A percentile compares a stretch with the other conserved stretches of the same genome.
Conservation (phyloP, 306 rosid genomes). For the Lotus japonicus region DNA sequence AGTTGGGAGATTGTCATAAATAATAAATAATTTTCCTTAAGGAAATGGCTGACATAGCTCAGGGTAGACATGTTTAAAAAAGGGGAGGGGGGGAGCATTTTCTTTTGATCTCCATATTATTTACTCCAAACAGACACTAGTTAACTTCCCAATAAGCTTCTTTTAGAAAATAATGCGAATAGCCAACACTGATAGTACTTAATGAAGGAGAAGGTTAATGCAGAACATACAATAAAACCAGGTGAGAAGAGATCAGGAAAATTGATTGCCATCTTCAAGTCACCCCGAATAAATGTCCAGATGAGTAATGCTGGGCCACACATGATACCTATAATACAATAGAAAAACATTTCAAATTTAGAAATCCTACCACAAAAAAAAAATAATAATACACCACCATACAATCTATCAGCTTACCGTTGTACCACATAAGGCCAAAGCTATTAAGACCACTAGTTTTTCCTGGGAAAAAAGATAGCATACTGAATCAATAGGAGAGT, state of each 20-base stretch:
- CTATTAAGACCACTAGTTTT: constrained; percentile 96
- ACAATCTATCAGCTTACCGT: constrained; percentile 47
- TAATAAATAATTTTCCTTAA: not conserved
- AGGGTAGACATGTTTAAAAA: not conserved
- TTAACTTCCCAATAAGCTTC: not conserved
- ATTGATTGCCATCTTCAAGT: constrained; percentile 55
- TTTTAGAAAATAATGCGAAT: not conserved
- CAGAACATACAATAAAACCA: constrained; percentile 66
- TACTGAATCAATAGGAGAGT: constrained; percentile 16
- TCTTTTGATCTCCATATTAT: not conserved
- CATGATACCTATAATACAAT: constrained; percentile 47
- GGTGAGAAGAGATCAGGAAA: constrained; percentile 73
- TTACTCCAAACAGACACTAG: not conserved
- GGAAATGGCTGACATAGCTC: not conserved
- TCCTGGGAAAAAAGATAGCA: constrained; percentile 43
- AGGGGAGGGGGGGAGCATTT: not conserved
- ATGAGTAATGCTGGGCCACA: constrained; percentile 74
- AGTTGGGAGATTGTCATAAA: not conserved
- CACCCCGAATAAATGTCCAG: constrained; percentile 77
- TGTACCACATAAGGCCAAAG: constrained; percentile 99
- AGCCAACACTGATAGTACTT: not conserved
- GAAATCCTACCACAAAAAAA: not conserved
- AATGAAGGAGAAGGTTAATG: constrained; percentile 10
- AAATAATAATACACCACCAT: not conserved
- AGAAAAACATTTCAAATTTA: not conserved